Conservation (phyloP, 441 rosid genomes). For the Manihot esculenta region DNA sequence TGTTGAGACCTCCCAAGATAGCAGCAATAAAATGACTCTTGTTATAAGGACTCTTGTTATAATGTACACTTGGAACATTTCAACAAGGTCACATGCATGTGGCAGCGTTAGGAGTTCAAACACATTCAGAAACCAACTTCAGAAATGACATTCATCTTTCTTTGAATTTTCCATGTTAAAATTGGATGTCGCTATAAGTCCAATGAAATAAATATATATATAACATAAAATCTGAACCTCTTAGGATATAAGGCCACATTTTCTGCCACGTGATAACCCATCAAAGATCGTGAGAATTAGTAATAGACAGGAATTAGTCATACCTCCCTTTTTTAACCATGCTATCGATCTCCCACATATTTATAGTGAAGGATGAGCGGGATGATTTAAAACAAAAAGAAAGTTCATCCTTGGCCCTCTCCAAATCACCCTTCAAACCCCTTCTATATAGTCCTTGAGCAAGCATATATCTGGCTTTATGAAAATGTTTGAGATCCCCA, state of each 20-base stretch:
- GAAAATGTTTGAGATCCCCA: slow-evolving; percentile 99
- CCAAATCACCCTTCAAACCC: slow-evolving; percentile 78
- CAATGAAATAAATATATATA: background rate
- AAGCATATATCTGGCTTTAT: slow-evolving; percentile 97
- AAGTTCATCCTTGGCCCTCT: slow-evolving; percentile 94
- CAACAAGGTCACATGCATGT: slow-evolving; percentile 8
- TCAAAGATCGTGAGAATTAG: background rate
- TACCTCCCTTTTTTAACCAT: slow-evolving; percentile 98
- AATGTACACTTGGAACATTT: background rate
- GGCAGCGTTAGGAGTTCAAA: background rate
- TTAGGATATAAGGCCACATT: background rate
- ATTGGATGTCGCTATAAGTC: background rate
- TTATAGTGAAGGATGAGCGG: slow-evolving; percentile 91
- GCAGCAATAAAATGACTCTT: background rate
- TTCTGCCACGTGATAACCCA: slow-evolving; percentile 3
- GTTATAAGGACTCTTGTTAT: background rate
- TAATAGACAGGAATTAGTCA: slow-evolving; percentile 21
- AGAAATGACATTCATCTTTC: slow-evolving; percentile 1
- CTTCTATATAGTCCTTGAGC: slow-evolving; percentile 85
- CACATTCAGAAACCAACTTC: background rate
- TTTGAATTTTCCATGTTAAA: background rate
- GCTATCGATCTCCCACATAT: slow-evolving; percentile 99
- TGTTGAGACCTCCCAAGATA: background rate
- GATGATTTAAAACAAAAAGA: slow-evolving; percentile 97
- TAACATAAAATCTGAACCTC: background rate